Base-by-base conservation (phyloP, 768 basidiomycete species). In the Chalciporus chontae region DNA sequence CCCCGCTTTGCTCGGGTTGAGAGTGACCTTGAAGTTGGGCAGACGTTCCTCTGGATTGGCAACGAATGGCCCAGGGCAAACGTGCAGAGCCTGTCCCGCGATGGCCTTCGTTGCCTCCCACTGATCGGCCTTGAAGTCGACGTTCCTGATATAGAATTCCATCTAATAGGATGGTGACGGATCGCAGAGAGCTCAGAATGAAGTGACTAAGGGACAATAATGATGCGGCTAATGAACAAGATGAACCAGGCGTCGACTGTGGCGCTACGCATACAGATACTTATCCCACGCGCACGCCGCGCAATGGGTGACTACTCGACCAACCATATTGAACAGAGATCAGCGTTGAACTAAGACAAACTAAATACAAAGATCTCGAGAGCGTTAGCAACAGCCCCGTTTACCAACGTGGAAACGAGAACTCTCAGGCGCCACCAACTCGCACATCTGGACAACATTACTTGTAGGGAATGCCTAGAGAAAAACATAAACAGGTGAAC, bases 1-100 rank as follows among this genome's bases (percentile, higher is more conserved):
- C 17, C 79, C 78, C 0, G 71, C 69, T 45, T 67, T 67, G 52
- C 74, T 75, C 45, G 67, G 59, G 43, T 81, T 76, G n/a, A 90
- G 69, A 15, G 43, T 59, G 46, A 90, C 77, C 38, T 68, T 56
- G 66, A 90, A 90, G 53, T 90, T 90, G 31, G 85, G 71, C 31
- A 40, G 56, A 23, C 59, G 58, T 17, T 61, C 63, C 29, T 54
- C 47, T 27, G 54, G 47, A 38, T 42, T 44, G 9, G 60, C 51
- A 11, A 68, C 60, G 40, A 68, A 70, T 3, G 26, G 32, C 4
- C 67, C 67, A 1, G 68, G 64, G 27, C 54, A 61, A 39, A 45
- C 43, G 54, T 90, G 88, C 0, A 91, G 66, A 31, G 84, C 71
- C 5, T 56, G 62, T 4, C 3, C 47, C 1, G 80, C 79, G 40